These are phyloP conservation scores for Neurospora sp. DNA, from an alignment of 495 filamentous ascomycete genomes.

Conservation along the genomic window DNA sequence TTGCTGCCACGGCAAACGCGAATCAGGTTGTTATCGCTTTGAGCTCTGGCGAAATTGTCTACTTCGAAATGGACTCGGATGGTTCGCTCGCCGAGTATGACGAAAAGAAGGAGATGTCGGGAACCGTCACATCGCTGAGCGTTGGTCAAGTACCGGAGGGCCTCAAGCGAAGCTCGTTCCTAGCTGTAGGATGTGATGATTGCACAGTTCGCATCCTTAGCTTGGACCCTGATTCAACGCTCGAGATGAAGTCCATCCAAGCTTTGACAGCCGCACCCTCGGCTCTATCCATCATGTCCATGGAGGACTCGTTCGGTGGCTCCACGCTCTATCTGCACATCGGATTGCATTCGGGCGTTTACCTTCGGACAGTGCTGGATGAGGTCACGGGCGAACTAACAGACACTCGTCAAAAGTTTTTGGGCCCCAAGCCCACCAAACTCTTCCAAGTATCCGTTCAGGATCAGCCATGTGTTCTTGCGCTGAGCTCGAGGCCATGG, in stretches of 20 bases:
- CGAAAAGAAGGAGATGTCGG: constrained; percentile 89
- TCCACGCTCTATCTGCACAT: constrained; percentile 88
- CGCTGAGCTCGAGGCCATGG: constrained; percentile 85
- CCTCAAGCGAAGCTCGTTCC: constrained; percentile 69
- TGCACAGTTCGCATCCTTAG: constrained; percentile 88
- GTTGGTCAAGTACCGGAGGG: constrained; percentile 92
- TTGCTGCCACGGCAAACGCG: constrained; percentile 90
- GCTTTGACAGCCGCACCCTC: constrained; percentile 84
- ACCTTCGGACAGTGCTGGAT: constrained; percentile 85
- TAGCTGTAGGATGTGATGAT: constrained; percentile 95
- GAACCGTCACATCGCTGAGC: constrained; percentile 88
- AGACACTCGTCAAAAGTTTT: constrained; percentile 86
- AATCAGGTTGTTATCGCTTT: constrained; percentile 88
- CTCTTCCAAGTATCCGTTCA: constrained; percentile 81
- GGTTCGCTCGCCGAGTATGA: constrained; percentile 88
- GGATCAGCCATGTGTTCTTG: constrained; percentile 76
- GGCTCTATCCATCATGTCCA: constrained; percentile 82
- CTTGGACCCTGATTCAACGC: constrained; percentile 76
- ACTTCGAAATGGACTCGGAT: constrained; percentile 93
- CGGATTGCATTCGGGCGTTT: constrained; percentile 88
- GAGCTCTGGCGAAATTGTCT: constrained; percentile 91
- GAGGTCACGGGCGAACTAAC: constrained; percentile 90
- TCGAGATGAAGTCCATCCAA: constrained; percentile 90
- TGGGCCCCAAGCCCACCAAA: constrained; percentile 79
- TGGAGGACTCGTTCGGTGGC: constrained; percentile 74